phyloP scores from a whole-genome alignment of 139 green algal genomes.

The Picochlorum sp. region DNA sequence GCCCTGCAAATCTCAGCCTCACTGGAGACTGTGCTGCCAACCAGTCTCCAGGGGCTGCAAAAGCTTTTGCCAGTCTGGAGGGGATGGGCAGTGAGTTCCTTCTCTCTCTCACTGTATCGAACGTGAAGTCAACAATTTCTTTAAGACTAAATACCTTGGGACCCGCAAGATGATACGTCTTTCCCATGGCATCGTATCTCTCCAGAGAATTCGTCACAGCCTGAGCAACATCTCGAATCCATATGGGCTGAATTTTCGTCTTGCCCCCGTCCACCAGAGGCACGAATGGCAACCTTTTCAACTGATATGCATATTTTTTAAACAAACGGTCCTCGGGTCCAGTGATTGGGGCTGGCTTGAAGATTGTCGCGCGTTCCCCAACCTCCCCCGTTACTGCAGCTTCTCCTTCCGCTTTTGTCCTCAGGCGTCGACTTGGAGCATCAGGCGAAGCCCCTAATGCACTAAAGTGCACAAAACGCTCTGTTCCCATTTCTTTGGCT shows the following conservation, averaged over 20 bases:
- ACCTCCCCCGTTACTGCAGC: slow-evolving; percentile 29
- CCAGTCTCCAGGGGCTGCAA: slow-evolving; percentile 16
- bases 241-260: slow-evolving; percentile 44
- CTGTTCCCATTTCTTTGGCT: slow-evolving; percentile 23
- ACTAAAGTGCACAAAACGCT: slow-evolving; percentile 72
- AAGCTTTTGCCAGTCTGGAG: slow-evolving; percentile 7
- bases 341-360: slow-evolving; percentile 63
- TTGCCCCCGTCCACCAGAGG: slow-evolving; percentile 66
- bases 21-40: slow-evolving; percentile 14
- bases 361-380: slow-evolving; percentile 54
- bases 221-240: slow-evolving; percentile 56
- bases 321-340: slow-evolving; percentile 88
- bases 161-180: slow-evolving; percentile 78
- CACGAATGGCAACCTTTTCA: slow-evolving; percentile 42
- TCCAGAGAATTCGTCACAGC: slow-evolving; percentile 49
- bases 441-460: slow-evolving; percentile 49
- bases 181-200: slow-evolving; percentile 41
- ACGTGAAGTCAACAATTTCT: slow-evolving; percentile 27
- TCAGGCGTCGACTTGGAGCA: slow-evolving; percentile 49
- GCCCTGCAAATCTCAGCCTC: slow-evolving; percentile 32
- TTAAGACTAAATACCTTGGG: slow-evolving; percentile 62
- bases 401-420: slow-evolving; percentile 70
- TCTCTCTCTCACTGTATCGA: slow-evolving; percentile 38
- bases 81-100: slow-evolving; percentile 18
- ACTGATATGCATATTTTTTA: slow-evolving; percentile 63